Evolutionary conservation across 441 rosid species (phyloP), one percentile per base, ranked within the genome.

Genomic region (Erodium chrysanthum): DNA sequence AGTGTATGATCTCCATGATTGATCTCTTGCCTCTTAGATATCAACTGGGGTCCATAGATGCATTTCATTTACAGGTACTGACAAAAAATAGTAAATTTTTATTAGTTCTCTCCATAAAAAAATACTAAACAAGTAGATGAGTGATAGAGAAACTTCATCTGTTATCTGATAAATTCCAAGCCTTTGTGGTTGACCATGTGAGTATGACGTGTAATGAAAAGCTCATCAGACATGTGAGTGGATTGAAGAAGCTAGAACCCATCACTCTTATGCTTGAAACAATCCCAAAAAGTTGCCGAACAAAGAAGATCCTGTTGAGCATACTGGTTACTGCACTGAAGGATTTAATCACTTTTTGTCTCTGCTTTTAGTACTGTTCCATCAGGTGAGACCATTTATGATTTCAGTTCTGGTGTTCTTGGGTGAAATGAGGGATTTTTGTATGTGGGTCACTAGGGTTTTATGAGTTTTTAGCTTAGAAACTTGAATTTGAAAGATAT

Each of bases 361-460:
- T 3, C 20, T 50, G 56, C 8, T 50, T 50, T 50, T 50, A n/a
- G n/a, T n/a, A 50, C 56, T 50, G 56, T 17, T 50, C 4, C 1
- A 50, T 50, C 56, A n/a, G 56, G 56, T 50, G 56, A 50, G 56
- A 50, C 20, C 56, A 50, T 48, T n/a, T 50, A n/a, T 50, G 56
- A n/a, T n/a, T n/a, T 50, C 56, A n/a, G 7, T 5, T 50, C 56
- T 50, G 56, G 48, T 40, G 48, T 40, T 40, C 10, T 37, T 6
- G 44, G 10, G 44, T 37, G 7, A 37, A 5, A 37, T 37, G 44
- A 37, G 44, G 1, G 44, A 37, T 37, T 46, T 50, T 50, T 50
- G 18, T 15, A 50, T n/a, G 20, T 50, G 56, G 56, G 56, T 5
- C 56, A n/a, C 20, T 50, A 12, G 56, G 56, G 56, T 50, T 50